Evolutionary conservation across 2,329 filamentous ascomycete genomes (phyloP).

Genomic region (Pestalotiopsis sp.): DNA sequence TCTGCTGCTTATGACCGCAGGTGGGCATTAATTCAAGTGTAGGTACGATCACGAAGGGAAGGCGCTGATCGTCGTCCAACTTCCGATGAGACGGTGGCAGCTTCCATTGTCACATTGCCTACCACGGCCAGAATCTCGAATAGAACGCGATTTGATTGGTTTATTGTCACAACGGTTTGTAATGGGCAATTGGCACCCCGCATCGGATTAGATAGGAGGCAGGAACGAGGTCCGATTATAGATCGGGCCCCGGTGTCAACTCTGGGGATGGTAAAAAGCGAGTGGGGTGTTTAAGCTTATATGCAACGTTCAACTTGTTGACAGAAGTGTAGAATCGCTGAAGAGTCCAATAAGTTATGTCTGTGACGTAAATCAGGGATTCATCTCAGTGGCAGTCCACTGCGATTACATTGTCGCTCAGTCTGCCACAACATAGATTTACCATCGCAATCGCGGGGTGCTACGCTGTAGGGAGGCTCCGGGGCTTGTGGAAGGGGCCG

Average conservation of each 20-base stretch:
- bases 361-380: neutral
- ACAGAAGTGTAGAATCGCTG: neutral
- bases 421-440: too few species aligned
- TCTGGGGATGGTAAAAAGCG: neutral
- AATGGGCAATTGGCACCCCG: neutral
- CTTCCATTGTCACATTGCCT: neutral
- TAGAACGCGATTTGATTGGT: neutral
- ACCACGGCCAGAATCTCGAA: neutral
- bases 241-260: neutral
- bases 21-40: neutral
- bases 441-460: too few species aligned
- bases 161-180: neutral
- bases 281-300: neutral
- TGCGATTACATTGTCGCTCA: too few species aligned
- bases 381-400: too few species aligned
- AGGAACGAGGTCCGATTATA: neutral
- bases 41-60: neutral
- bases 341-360: neutral
- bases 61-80: neutral
- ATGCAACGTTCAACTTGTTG: neutral
- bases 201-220: neutral
- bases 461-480: too few species aligned
- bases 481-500: too few species aligned
- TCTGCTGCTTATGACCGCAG: neutral
- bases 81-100: neutral